phyloP scores from a whole-genome alignment of 805 yeast genomes.

The Pichia exigua region DNA sequence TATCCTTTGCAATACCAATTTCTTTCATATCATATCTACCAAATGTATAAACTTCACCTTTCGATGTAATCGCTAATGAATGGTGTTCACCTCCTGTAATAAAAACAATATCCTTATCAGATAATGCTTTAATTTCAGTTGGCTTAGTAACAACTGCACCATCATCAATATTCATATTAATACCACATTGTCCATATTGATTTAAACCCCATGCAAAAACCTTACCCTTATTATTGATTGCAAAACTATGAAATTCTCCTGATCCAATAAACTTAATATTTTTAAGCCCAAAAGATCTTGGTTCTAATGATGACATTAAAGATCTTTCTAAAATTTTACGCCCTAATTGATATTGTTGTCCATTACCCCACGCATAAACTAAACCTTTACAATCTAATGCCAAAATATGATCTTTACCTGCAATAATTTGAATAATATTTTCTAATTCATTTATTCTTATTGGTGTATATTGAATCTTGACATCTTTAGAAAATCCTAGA shows the following conservation, averaged over 20 bases:
- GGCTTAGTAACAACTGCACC: slow-evolving; percentile 79
- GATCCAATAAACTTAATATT: slow-evolving; percentile 75
- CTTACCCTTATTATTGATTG: slow-evolving; percentile 62
- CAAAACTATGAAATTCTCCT: slow-evolving; percentile 96
- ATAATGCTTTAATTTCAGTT: slow-evolving; percentile 58
- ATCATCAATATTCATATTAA: slow-evolving; percentile 68
- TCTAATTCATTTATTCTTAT: slow-evolving; percentile 50
- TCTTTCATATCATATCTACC: slow-evolving; percentile 95
- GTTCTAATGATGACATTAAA: slow-evolving; percentile 63
- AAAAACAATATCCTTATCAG: slow-evolving; percentile 46
- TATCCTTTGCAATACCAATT: slow-evolving; percentile 63
- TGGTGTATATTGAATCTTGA: slow-evolving; percentile 61
- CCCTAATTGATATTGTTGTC: slow-evolving; percentile 89
- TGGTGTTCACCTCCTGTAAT: slow-evolving; percentile 96
- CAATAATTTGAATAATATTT: slow-evolving; percentile 73
- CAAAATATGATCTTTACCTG: slow-evolving; percentile 88
- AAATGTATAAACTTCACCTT: slow-evolving; percentile 73
- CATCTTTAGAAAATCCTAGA: slow-evolving; percentile 68
- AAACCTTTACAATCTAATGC: slow-evolving; percentile 79
- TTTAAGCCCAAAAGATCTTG: slow-evolving; percentile 75
- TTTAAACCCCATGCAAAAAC: slow-evolving; percentile 93
- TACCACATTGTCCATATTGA: slow-evolving; percentile 95
- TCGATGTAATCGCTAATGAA: slow-evolving; percentile 61
- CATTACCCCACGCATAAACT: slow-evolving; percentile 96
- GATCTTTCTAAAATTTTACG: slow-evolving; percentile 76